Base-by-base conservation (phyloP, 2,329 filamentous ascomycete species). In the Mycosphaerella sp. region DNA sequence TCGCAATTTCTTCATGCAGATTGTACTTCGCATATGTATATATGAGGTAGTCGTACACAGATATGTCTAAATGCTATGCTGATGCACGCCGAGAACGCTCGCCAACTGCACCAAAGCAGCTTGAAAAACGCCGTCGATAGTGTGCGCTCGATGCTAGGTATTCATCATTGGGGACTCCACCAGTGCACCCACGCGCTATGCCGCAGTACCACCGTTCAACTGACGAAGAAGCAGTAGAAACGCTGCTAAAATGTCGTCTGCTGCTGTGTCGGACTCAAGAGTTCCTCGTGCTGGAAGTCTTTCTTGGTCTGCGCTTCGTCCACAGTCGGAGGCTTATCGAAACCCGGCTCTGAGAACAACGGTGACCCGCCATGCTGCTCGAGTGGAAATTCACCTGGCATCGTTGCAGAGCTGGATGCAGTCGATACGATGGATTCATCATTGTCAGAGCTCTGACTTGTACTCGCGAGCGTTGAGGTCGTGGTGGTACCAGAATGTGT, bases 231-330 rank as follows among this genome's bases (percentile, higher is more conserved):
- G 41, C 40, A 38, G 41, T 32, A 44, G 32, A 51, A 51, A 43
- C 48, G 48, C 29, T 51, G 40, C 48, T 51, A 51, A 31, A 51
- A 29, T 14, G 40, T 45, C 50, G 12, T 31, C 12, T n/a, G 36
- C 34, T 53, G 34, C 21, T 53, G 50, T 29, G 21, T 53, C n/a
- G 50, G 44, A 32, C 50, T 53, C 21, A 53, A 39, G 21, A 14
- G 34, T 17, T 47, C 50, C 21, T 53, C 50, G 14, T 9, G 11
- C 5, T 23, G 21, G 9, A 44, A 52, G 31, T 47, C 41, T n/a
- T 47, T 48, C 46, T 54, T 61, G 26, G 53, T 39, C 29, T 57
- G 54, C 14, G 55, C 42, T 42, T 61, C 59, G 47, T 59, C 57
- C 21, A 59, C 53, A 2, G 46, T 44, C 11, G 54, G 48, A 14